These are phyloP conservation scores for Apiospora hydei DNA, from an alignment of 2,329 filamentous ascomycete genomes.

Conservation along the genomic window DNA sequence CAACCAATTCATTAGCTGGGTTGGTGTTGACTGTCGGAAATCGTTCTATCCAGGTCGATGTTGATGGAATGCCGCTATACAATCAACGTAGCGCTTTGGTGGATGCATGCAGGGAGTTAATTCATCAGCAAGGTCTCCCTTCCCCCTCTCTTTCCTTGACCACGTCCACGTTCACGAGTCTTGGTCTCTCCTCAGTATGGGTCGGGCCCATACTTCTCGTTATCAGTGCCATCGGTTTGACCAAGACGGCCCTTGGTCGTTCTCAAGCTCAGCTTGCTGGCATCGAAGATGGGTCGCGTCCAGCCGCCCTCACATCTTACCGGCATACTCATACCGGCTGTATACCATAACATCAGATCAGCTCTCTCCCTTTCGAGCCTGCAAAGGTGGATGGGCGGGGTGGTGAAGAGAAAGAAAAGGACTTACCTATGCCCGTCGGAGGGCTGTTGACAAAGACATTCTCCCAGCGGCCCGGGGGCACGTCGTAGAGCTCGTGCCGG, in stretches of 20 bases:
- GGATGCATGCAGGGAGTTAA: neutral
- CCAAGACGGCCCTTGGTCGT: neutral
- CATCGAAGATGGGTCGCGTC: neutral
- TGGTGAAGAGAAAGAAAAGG: too few species aligned
- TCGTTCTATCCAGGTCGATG: neutral
- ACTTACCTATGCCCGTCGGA: neutral
- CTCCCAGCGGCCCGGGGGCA: slow-evolving; percentile 1
- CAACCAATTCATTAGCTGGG: neutral
- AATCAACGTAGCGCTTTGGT: neutral
- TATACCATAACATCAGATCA: neutral
- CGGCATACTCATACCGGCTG: neutral
- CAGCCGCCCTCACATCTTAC: neutral
- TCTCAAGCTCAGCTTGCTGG: neutral
- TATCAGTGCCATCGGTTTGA: neutral
- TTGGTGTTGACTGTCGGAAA: neutral
- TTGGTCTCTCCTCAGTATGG: neutral
- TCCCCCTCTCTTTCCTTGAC: neutral
- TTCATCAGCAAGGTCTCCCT: neutral
- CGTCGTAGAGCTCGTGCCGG: neutral
- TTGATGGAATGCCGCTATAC: too few species aligned
- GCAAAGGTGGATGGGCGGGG: neutral
- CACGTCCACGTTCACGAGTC: neutral
- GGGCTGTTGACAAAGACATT: neutral
- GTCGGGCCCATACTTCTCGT: neutral
- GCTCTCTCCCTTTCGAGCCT: too few species aligned